A percentile compares a stretch with the other conserved stretches of the same genome.
Conservation (phyloP, 768 basidiomycete species). For the Auriscalpium microsporum region DNA sequence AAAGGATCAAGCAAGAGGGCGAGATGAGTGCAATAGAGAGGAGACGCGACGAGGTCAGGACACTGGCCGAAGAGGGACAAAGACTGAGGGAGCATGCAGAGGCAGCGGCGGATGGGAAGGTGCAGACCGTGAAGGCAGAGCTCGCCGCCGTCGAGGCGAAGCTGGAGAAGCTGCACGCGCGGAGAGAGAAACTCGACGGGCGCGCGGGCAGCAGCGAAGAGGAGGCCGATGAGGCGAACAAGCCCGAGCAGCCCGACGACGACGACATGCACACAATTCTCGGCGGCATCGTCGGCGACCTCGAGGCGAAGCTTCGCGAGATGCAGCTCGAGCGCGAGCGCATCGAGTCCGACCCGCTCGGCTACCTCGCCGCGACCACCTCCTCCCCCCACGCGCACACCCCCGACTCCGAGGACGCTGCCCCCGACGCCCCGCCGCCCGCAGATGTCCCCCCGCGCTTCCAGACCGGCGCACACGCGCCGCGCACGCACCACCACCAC, state of each 20-base stretch:
- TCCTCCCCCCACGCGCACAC: background rate
- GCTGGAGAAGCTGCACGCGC: conserved; percentile 58
- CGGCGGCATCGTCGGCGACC: conserved; percentile 42
- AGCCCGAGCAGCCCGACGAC: background rate
- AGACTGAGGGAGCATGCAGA: conserved; percentile 27
- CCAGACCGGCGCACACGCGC: background rate
- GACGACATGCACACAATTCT: background rate
- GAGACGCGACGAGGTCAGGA: conserved; percentile 1
- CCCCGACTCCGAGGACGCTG: background rate
- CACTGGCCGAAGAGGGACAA: conserved; percentile 9
- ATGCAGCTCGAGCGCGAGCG: conserved; percentile 54
- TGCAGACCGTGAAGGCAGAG: conserved; percentile 30
- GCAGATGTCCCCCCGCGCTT: background rate
- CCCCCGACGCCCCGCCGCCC: background rate
- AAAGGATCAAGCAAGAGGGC: conserved; percentile 10
- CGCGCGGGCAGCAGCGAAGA: conserved; percentile 7
- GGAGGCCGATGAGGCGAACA: background rate
- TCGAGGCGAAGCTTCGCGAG: conserved; percentile 58
- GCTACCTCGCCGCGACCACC: conserved; percentile 15
- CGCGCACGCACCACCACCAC: background rate
- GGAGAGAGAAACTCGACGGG: conserved; percentile 59
- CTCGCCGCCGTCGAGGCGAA: conserved; percentile 33
- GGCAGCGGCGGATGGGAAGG: conserved; percentile 34
- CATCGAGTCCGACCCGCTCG: conserved; percentile 25
- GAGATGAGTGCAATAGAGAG: conserved; percentile 25